A percentile compares a stretch with the other conserved stretches of the same genome.
phyloP scores from a whole-genome alignment of 768 basidiomycete genomes.

The Pleurotus platypus region DNA sequence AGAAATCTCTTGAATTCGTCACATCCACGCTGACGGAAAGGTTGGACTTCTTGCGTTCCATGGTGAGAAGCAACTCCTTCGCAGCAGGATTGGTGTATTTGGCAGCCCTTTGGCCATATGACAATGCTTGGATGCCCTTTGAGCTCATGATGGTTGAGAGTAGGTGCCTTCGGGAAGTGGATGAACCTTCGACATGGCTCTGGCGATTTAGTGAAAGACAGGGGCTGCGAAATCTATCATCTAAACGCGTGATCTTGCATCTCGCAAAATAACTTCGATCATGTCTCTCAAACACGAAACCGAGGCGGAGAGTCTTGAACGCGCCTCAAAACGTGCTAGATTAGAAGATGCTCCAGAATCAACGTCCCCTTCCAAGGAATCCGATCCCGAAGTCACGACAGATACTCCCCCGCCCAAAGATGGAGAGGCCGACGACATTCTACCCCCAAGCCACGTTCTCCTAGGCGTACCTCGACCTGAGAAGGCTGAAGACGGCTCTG shows the following conservation, averaged over 20 bases:
- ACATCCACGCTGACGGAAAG: conserved; percentile 97
- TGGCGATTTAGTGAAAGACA: neutral
- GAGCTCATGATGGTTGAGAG: conserved; percentile 27
- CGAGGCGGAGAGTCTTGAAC: conserved; percentile 40
- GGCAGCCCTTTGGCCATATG: conserved; percentile 60
- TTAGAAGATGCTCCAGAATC: neutral
- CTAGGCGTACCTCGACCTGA: conserved; percentile 56
- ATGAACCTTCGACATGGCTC: neutral
- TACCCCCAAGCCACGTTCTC: conserved; percentile 75
- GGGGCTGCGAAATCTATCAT: conserved; percentile 3
- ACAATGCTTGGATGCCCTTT: conserved; percentile 29
- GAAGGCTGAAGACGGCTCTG: conserved; percentile 38
- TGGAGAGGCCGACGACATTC: conserved; percentile 20
- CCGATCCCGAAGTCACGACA: neutral
- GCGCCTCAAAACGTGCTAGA: conserved; percentile 11
- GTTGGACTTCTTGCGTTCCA: conserved; percentile 86
- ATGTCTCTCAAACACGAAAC: conserved; percentile 46
- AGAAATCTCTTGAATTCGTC: conserved; percentile 70
- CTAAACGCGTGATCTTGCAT: too few relatives aligned
- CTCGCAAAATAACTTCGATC: conserved; percentile 5
- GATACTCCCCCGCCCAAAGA: conserved; percentile 21
- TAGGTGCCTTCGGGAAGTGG: neutral
- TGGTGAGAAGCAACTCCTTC: conserved; percentile 69
- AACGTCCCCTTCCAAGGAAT: neutral
- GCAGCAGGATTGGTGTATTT: conserved; percentile 74